Evolutionary conservation across 805 yeast genomes (phyloP).

Genomic region (Metschnikowia baotianmanensis): DNA sequence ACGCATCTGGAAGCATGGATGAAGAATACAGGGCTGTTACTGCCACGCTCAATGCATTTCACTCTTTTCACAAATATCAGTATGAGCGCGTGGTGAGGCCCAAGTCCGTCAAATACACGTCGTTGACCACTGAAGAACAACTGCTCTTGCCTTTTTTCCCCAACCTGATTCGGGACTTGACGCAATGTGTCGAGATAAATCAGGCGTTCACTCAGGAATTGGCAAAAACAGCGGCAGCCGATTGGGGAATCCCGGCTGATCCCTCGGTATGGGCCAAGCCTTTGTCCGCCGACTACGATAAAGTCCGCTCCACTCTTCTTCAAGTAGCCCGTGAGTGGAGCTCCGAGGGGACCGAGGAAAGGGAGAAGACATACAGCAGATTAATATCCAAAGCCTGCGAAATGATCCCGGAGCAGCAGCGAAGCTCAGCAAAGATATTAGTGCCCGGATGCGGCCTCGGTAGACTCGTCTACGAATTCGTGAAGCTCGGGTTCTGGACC

Average conservation of each 20-base stretch:
- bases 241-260: constrained; percentile 48
- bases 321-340: constrained; percentile 67
- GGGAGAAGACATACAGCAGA: constrained; percentile 37
- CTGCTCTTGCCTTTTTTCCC: constrained; percentile 50
- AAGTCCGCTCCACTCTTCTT: constrained; percentile 53
- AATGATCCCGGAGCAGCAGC: constrained; percentile 33
- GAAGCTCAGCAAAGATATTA: constrained; percentile 44
- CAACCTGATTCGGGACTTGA: constrained; percentile 37
- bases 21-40: constrained; percentile 40
- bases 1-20: constrained; percentile 8
- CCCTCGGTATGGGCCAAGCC: constrained; percentile 45
- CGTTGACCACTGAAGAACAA: constrained; percentile 41
- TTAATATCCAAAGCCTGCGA: constrained; percentile 35
- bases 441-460: constrained; percentile 70
- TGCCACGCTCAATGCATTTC: constrained; percentile 35
- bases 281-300: constrained; percentile 46
- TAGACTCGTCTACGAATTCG: constrained; percentile 54
- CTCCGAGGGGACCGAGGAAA: constrained; percentile 46
- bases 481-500: constrained; percentile 52
- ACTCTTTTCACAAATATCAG: constrained; percentile 33
- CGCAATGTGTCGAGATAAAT: constrained; percentile 45
- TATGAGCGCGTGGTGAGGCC: constrained; percentile 34
- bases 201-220: constrained; percentile 41
- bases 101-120: constrained; percentile 23
- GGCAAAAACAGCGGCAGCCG: constrained; percentile 42